These are phyloP conservation scores for Cryptococcus maquisensis DNA, from an alignment of 1,284 basidiomycete genomes.

Conservation along the genomic window DNA sequence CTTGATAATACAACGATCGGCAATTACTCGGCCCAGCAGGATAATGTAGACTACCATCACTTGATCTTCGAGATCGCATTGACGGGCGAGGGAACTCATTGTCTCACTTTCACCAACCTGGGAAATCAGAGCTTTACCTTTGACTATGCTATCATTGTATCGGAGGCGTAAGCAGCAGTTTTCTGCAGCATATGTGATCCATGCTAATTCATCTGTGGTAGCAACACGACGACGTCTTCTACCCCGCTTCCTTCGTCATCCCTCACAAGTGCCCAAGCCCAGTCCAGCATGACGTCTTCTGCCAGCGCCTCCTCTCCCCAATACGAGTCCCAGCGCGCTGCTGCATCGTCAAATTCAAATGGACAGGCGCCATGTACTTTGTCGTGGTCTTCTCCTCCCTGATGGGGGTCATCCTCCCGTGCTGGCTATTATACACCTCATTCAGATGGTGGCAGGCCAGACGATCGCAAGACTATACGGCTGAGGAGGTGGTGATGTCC, in stretches of 20 bases:
- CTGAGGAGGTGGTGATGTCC: not conserved
- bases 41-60: constrained; percentile 10
- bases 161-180: not conserved
- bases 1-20: constrained; percentile 18
- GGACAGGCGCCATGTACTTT: constrained; percentile 25
- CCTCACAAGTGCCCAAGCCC: too few relatives aligned
- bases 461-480: not conserved
- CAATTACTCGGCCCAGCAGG: constrained; percentile 9
- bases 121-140: constrained; percentile 20
- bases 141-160: constrained; percentile 24
- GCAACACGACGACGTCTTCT: not conserved
- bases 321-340: constrained; percentile 10
- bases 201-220: too few relatives aligned
- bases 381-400: constrained; percentile 20
- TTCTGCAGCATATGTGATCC: too few relatives aligned
- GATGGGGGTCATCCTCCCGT: not conserved
- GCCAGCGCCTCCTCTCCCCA: not conserved
- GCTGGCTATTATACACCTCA: not conserved
- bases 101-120: constrained; percentile 16
- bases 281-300: not conserved
- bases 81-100: constrained; percentile 19
- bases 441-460: not conserved
- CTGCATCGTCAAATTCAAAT: constrained; percentile 17
- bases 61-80: constrained; percentile 20
- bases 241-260: not conserved